Percentiles rank a stretch among this genome's conserved stretches.
Evolutionary conservation across 2,329 filamentous ascomycete genomes (phyloP).

Genomic region (Botrytis elliptica): DNA sequence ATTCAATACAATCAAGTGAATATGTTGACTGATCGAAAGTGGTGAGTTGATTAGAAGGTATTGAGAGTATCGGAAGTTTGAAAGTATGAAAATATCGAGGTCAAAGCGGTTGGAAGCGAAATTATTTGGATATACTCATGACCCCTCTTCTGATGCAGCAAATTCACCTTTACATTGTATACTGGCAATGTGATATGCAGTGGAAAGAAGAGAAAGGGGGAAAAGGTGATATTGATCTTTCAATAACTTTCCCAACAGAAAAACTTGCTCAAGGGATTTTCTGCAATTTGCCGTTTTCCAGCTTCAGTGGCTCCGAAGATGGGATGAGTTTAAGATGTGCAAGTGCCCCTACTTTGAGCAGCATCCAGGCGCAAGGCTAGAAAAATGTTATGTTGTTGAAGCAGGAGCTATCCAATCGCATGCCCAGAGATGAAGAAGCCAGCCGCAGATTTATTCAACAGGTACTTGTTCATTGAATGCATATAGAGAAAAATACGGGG

Average conservation of each 20-base stretch:
- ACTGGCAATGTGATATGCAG: neutral
- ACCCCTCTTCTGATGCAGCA: neutral
- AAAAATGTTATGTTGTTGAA: neutral
- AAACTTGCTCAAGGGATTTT: neutral
- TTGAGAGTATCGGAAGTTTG: neutral
- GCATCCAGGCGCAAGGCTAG: neutral
- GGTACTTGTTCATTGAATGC: neutral
- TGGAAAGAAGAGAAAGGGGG: neutral
- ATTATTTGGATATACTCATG: constrained; percentile 1
- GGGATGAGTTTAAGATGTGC: neutral
- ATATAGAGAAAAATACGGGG: neutral
- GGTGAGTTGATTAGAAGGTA: neutral
- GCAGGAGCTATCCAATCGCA: neutral
- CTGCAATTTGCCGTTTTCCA: neutral
- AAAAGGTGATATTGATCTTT: neutral
- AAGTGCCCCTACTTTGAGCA: constrained; percentile 14
- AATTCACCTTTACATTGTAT: constrained; percentile 2
- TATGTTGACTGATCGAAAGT: constrained; percentile 8
- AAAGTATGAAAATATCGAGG: neutral
- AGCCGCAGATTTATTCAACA: neutral
- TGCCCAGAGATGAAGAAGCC: neutral
- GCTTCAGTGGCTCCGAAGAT: neutral
- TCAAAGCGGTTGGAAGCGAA: constrained; percentile 11
- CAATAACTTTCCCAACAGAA: neutral
- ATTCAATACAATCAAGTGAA: constrained; percentile 4